Base-by-base conservation (phyloP, 2,329 filamentous ascomycete genomes). In the Epichloe bromicola region DNA sequence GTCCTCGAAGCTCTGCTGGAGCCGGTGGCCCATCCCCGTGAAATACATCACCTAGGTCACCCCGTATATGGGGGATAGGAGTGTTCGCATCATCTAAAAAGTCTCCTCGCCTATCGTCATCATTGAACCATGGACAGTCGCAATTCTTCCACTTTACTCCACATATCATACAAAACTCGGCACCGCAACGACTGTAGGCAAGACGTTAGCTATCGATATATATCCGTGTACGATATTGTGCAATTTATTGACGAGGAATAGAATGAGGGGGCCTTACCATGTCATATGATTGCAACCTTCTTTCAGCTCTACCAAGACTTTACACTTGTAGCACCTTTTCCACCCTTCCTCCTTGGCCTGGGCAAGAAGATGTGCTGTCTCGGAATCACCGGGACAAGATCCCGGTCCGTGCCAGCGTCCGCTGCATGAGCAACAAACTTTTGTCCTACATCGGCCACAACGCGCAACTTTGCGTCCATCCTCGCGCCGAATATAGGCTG, bases 201-300 rank as follows among this genome's bases (percentile, higher is more conserved):
- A 30, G 5, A 15, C 12, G 3, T 51, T 19, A 46, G 41, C 38
- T 14, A 15, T 11, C 19, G 43, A 26, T 10, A 17, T 3, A 17
- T 14, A 20, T 34, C 3, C 33, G 10, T 46, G 14, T 8, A 14
- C 15, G 2, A 14, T 23, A 5, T 17, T 30, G 17, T 3, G 15
- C 6, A 38, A 2, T 11, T 20, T 11, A 7, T 11, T 6, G 3
- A n/a, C 2, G 15, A 4, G 20, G 12, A 19, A 42, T 11, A 3
- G 19, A 17, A 34, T 14, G 10, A 26, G n/a, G 37, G 26, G 2
- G 26, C 14, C 79, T 67, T 72, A 86, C 83, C 88, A 95, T 30
- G 81, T 88, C 80, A 94, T 91, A 63, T 91, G 88, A 67, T 91
- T 90, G 66, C 85, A 89, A 43, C 88, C 88, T 65, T 91, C 86